These are phyloP conservation scores for Thelephora terrestris DNA, from an alignment of 1,284 basidiomycete genomes.

Conservation along the genomic window DNA sequence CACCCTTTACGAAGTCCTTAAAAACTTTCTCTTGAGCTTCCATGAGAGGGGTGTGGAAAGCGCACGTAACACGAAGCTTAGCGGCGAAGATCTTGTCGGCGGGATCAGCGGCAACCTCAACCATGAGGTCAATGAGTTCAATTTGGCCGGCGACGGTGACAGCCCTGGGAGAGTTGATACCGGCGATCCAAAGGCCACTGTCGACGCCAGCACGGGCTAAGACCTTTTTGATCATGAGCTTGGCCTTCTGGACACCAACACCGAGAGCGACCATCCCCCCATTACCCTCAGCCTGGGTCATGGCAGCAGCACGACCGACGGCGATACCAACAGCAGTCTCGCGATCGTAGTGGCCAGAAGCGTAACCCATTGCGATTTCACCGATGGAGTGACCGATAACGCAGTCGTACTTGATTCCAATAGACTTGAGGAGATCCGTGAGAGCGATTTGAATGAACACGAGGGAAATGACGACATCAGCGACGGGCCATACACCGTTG, in stretches of 20 bases:
- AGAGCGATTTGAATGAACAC: slow-evolving; percentile 21
- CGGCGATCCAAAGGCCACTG: slow-evolving; percentile 22
- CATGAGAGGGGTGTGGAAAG: slow-evolving; percentile 24
- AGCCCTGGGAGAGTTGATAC: slow-evolving; percentile 23
- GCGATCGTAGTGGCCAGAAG: slow-evolving; percentile 23
- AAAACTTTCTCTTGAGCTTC: slow-evolving; percentile 18
- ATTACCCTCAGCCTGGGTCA: slow-evolving; percentile 21
- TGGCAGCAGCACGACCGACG: slow-evolving; percentile 21
- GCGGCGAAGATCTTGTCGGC: slow-evolving; percentile 17
- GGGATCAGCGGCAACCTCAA: slow-evolving; percentile 21
- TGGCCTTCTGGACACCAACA: slow-evolving; percentile 22
- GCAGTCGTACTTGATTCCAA: slow-evolving; percentile 20
- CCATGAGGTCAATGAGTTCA: slow-evolving; percentile 18
- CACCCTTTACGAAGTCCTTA: slow-evolving; percentile 15
- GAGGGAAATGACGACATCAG: slow-evolving; percentile 21
- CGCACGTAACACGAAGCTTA: slow-evolving; percentile 19
- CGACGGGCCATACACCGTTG: slow-evolving; percentile 21
- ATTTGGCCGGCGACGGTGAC: slow-evolving; percentile 21
- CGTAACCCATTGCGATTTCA: slow-evolving; percentile 24
- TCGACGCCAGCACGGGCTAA: slow-evolving; percentile 16
- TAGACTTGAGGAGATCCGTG: slow-evolving; percentile 18
- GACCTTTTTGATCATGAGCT: slow-evolving; percentile 20
- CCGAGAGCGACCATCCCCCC: slow-evolving; percentile 23
- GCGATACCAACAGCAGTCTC: slow-evolving; percentile 22
- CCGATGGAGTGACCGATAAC: slow-evolving; percentile 24